Conservation (phyloP, 73 alveolate genomes). For the Breviolum minutum region DNA sequence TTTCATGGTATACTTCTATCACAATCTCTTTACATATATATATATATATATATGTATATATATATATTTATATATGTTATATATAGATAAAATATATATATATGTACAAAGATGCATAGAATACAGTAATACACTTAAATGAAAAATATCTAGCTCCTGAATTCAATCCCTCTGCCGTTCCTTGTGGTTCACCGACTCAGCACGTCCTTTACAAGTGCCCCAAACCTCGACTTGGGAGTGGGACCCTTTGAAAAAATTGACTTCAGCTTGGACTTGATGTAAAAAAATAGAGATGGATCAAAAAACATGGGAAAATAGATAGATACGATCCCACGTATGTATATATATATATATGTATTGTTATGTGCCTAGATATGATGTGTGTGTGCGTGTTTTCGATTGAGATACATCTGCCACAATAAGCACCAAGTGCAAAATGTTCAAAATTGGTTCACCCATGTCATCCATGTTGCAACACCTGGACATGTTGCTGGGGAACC, state of each 20-base stretch:
- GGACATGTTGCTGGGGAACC: neutral
- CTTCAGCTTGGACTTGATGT: too few species aligned
- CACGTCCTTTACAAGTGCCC: conserved; percentile 16
- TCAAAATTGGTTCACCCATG: neutral
- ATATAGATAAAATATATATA: too few species aligned
- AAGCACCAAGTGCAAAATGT: neutral
- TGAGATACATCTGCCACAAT: too few species aligned
- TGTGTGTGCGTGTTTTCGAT: neutral
- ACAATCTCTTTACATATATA: too few species aligned
- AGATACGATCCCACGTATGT: neutral
- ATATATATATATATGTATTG: neutral
- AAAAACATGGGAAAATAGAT: neutral
- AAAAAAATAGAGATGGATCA: neutral
- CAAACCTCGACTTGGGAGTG: neutral
- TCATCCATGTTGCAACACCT: neutral
- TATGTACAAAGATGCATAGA: too few species aligned
- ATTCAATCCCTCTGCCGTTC: neutral
- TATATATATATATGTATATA: too few species aligned
- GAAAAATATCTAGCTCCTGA: too few species aligned
- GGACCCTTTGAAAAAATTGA: too few species aligned
- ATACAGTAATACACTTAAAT: too few species aligned
- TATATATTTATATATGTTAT: too few species aligned
- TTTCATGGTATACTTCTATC: neutral
- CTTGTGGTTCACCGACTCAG: conserved; percentile 9
- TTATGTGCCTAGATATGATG: neutral